Evolutionary conservation across 352 stramenopile species (phyloP).

Genomic region (Globisporangium emineosum): DNA sequence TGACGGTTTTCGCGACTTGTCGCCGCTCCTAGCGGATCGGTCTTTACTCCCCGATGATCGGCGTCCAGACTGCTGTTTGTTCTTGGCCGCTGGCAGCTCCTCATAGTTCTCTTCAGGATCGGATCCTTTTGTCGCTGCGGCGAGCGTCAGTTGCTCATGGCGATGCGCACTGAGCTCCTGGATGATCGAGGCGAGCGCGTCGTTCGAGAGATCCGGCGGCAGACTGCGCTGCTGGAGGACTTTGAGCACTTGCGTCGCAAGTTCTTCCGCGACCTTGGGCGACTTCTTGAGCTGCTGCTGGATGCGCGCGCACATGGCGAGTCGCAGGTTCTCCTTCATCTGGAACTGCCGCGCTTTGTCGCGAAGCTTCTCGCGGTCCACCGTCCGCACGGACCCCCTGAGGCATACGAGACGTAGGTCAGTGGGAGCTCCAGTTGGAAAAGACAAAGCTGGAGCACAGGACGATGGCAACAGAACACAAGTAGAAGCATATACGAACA

Average conservation of each 20-base stretch:
- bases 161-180: constrained; percentile 34
- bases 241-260: constrained; percentile 52
- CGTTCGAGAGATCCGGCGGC: constrained; percentile 35
- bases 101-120: constrained; percentile 1
- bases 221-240: constrained; percentile 44
- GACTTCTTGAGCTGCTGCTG: constrained; percentile 70
- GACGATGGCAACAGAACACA: background rate
- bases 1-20: constrained; percentile 7
- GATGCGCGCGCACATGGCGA: constrained; percentile 67
- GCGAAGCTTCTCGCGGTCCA: constrained; percentile 65
- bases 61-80: constrained; percentile 17
- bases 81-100: background rate
- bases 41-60: constrained; percentile 25
- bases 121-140: constrained; percentile 1
- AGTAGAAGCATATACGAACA: constrained; percentile 15
- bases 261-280: constrained; percentile 56
- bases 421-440: background rate
- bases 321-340: constrained; percentile 69
- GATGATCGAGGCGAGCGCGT: constrained; percentile 37
- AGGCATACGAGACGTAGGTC: background rate
- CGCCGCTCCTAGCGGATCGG: constrained; percentile 11
- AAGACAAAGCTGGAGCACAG: background rate
- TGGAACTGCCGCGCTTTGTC: constrained; percentile 65
- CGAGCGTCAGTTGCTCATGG: constrained; percentile 33
- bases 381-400: constrained; percentile 47